phyloP scores from a whole-genome alignment of 208 protist genomes.

The Tritrichomonas musculus region DNA sequence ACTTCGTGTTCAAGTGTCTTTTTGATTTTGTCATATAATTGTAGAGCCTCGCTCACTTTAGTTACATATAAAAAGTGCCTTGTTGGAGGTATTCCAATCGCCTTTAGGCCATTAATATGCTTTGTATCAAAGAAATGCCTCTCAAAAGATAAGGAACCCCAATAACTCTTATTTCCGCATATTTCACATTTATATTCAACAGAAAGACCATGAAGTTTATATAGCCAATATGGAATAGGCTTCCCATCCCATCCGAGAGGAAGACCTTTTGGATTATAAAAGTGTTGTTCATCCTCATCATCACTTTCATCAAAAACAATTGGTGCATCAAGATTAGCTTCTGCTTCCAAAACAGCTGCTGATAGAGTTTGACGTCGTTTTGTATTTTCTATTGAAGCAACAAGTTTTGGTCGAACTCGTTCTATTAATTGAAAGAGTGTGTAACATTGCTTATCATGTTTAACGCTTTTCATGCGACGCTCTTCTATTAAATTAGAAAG shows the following conservation, averaged over 20 bases:
- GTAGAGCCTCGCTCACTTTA: constrained; percentile 66
- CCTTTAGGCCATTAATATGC: constrained; percentile 69
- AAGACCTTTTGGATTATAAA: constrained; percentile 65
- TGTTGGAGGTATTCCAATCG: constrained; percentile 72
- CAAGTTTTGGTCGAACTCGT: background rate
- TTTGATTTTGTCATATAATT: constrained; percentile 53
- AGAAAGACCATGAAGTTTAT: constrained; percentile 72
- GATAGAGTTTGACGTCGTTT: background rate
- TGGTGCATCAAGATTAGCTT: background rate
- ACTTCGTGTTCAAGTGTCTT: background rate
- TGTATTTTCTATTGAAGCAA: background rate
- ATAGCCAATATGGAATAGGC: constrained; percentile 80
- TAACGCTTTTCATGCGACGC: background rate
- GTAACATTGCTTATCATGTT: background rate
- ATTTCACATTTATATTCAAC: constrained; percentile 78
- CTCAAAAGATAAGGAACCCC: constrained; percentile 68
- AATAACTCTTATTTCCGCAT: constrained; percentile 69
- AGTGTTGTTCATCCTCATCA: constrained; percentile 50
- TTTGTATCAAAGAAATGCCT: constrained; percentile 70
- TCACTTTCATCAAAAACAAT: constrained; percentile 39
- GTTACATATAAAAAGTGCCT: constrained; percentile 73
- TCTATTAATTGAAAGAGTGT: background rate
- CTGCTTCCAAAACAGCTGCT: background rate
- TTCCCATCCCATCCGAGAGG: constrained; percentile 74
- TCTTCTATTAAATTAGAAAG: background rate